Evolutionary conservation across 2,329 filamentous ascomycete species (phyloP).

Genomic region (Zelopaecilomyces penicillatus): DNA sequence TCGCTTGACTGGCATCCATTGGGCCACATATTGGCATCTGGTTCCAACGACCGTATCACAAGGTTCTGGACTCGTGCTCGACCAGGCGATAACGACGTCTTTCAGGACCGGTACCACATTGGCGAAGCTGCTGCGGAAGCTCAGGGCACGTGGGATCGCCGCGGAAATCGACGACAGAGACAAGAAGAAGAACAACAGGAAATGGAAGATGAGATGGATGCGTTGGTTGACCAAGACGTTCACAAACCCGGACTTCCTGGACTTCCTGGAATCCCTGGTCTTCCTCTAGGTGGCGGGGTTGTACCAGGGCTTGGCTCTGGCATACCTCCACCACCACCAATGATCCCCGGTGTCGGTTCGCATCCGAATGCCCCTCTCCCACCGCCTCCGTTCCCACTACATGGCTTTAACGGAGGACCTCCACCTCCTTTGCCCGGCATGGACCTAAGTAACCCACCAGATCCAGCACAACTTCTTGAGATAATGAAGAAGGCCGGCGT

Average conservation of each 20-base stretch:
- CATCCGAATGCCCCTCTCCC: constrained; percentile 32
- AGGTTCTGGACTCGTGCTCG: constrained; percentile 91
- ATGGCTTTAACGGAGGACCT: constrained; percentile 37
- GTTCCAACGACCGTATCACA: constrained; percentile 92
- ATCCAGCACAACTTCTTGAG: constrained; percentile 53
- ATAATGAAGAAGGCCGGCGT: constrained; percentile 59
- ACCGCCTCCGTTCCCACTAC: constrained; percentile 47
- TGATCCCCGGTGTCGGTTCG: constrained; percentile 43
- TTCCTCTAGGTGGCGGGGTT: constrained; percentile 34
- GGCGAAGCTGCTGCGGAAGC: constrained; percentile 89
- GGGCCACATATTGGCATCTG: constrained; percentile 89
- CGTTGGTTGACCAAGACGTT: constrained; percentile 82
- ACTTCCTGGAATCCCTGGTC: constrained; percentile 42
- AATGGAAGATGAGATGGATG: constrained; percentile 85
- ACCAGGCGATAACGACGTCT: constrained; percentile 76
- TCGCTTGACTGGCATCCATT: constrained; percentile 96
- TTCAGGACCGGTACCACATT: constrained; percentile 91
- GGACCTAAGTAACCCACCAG: constrained; percentile 51
- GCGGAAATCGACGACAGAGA: constrained; percentile 66
- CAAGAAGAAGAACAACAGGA: constrained; percentile 93
- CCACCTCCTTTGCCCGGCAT: constrained; percentile 46
- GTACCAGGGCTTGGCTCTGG: constrained; percentile 36
- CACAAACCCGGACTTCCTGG: constrained; percentile 32
- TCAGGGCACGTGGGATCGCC: constrained; percentile 86
- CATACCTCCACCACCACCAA: constrained; percentile 33